A percentile compares a stretch with the other conserved stretches of the same genome.
Evolutionary conservation across 2,329 filamentous ascomycete genomes (phyloP).

Genomic region (Aspergillus latus): DNA sequence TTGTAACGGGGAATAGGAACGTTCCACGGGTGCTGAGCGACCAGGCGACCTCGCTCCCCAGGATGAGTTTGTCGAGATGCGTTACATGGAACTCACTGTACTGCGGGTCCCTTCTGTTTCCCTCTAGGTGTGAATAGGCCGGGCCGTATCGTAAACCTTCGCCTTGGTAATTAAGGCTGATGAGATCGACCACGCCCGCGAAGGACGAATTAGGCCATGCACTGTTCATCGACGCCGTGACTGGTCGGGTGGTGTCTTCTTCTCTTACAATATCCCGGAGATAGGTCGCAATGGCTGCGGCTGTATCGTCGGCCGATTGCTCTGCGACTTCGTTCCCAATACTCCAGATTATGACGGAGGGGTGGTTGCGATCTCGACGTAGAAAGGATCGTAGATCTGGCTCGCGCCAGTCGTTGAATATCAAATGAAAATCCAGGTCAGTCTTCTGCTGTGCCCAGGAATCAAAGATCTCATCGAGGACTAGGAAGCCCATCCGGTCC

Average conservation of each 20-base stretch:
- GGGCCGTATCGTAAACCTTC: slow-evolving; percentile 5
- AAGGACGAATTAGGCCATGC: neutral
- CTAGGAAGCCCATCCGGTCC: slow-evolving; percentile 8
- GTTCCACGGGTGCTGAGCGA: slow-evolving; percentile 3
- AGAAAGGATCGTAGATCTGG: slow-evolving; percentile 10
- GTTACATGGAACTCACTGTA: neutral
- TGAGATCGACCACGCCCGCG: neutral
- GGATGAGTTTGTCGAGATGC: neutral
- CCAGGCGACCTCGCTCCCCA: slow-evolving; percentile 4
- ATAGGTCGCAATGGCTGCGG: neutral
- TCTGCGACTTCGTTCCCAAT: slow-evolving; percentile 8
- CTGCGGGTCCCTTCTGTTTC: neutral
- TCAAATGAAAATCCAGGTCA: slow-evolving; percentile 1
- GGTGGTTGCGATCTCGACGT: slow-evolving; percentile 6
- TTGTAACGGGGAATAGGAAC: slow-evolving; percentile 1
- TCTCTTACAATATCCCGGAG: neutral
- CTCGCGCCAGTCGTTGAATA: slow-evolving; percentile 11
- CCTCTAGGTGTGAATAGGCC: neutral
- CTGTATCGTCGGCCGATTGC: neutral
- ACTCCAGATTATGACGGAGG: slow-evolving; percentile 9
- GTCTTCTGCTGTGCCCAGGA: neutral
- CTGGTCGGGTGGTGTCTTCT: neutral
- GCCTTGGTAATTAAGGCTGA: slow-evolving; percentile 14
- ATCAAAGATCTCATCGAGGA: slow-evolving; percentile 10
- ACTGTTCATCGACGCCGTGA: neutral